A percentile compares a stretch with the other conserved stretches of the same genome.
phyloP scores from a whole-genome alignment of 331 rosid genomes.

The Spiraea crenata region DNA sequence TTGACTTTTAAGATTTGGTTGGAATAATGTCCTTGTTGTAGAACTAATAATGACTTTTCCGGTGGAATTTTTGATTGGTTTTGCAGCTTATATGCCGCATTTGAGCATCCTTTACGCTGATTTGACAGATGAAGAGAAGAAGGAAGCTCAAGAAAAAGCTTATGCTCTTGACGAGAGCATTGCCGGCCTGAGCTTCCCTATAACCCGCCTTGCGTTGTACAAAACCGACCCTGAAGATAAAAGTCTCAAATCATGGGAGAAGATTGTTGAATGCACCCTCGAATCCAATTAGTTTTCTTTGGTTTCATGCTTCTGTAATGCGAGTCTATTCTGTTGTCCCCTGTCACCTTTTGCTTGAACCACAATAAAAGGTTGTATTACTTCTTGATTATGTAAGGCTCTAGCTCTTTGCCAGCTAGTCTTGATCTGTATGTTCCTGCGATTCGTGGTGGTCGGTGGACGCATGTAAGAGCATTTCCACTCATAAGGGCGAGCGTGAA shows the following conservation, averaged over 20 bases:
- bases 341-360: background rate
- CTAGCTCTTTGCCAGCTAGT: too few species aligned
- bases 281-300: conserved; percentile 33
- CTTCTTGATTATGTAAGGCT: too few species aligned
- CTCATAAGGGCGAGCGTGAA: too few species aligned
- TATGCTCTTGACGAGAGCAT: conserved; percentile 48
- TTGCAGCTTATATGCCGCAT: conserved; percentile 87
- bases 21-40: background rate
- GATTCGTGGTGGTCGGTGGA: too few species aligned
- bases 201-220: conserved; percentile 69
- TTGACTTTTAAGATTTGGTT: too few species aligned
- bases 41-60: background rate
- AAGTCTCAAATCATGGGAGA: conserved; percentile 85
- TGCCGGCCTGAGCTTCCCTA: conserved; percentile 53
- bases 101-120: conserved; percentile 72
- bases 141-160: conserved; percentile 54
- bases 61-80: background rate
- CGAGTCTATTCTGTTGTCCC: background rate
- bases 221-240: conserved; percentile 72
- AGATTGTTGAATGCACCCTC: conserved; percentile 65
- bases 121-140: conserved; percentile 73
- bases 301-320: too few species aligned
- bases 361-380: too few species aligned
- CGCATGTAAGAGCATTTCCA: too few species aligned
- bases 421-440: too few species aligned